A percentile compares a stretch with the other conserved stretches of the same genome.
Conservation (phyloP, 2,329 filamentous ascomycete genomes). For the Beauveria varroae region DNA sequence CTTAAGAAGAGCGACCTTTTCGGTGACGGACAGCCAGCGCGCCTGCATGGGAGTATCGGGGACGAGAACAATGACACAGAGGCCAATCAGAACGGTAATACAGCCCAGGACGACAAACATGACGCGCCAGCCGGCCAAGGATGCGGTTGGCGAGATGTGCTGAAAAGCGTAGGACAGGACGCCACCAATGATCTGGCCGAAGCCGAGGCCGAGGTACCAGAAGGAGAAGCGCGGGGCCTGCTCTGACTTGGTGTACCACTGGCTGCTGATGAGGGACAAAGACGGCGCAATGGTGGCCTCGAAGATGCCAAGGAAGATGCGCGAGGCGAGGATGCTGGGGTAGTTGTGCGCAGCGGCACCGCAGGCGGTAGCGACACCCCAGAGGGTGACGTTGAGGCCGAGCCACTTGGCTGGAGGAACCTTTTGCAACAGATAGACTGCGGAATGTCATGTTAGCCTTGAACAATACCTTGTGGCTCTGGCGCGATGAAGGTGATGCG, state of each 20-base stretch:
- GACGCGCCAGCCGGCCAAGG: conserved; percentile 32
- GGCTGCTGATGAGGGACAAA: conserved; percentile 11
- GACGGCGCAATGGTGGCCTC: conserved; percentile 12
- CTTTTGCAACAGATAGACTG: conserved; percentile 45
- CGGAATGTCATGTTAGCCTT: not conserved
- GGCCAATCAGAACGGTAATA: conserved; percentile 33
- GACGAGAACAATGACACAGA: conserved; percentile 30
- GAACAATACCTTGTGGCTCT: too few relatives aligned
- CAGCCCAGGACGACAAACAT: conserved; percentile 40
- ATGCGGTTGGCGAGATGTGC: conserved; percentile 18
- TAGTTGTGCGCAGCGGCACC: conserved; percentile 12
- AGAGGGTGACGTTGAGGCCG: conserved; percentile 42
- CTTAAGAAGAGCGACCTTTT: conserved; percentile 18
- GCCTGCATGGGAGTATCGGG: conserved; percentile 42
- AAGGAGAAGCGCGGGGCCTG: conserved; percentile 13
- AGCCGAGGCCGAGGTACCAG: conserved; percentile 12
- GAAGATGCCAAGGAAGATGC: conserved; percentile 12
- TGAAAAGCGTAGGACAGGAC: conserved; percentile 24
- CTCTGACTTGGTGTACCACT: conserved; percentile 13
- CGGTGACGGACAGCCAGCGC: conserved; percentile 25
- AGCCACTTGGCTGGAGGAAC: conserved; percentile 49
- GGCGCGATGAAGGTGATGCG: not conserved
- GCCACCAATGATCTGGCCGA: conserved; percentile 26
- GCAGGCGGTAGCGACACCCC: conserved; percentile 27
- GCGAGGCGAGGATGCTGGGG: conserved; percentile 9